phyloP scores from a whole-genome alignment of 2,329 filamentous ascomycete species.

The Knufia fluminis region DNA sequence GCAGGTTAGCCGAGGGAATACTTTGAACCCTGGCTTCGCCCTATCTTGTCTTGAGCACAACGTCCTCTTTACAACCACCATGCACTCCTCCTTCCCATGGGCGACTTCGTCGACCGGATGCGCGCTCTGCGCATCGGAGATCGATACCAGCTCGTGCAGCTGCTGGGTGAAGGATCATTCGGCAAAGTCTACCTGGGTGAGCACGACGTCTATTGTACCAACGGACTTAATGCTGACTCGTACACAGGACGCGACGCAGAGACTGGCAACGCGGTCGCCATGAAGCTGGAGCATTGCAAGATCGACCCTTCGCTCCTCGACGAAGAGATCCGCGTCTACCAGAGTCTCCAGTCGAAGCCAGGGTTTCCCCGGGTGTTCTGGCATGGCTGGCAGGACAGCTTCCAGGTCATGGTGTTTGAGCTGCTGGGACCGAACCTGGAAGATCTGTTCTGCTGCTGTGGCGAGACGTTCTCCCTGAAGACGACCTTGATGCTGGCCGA shows the following conservation, averaged over 20 bases:
- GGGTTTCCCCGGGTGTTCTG: slow-evolving; percentile 15
- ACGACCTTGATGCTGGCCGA: slow-evolving; percentile 26
- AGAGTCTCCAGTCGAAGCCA: slow-evolving; percentile 9
- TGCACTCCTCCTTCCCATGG: slow-evolving; percentile 1
- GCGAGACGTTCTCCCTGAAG: slow-evolving; percentile 25
- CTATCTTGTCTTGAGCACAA: background rate
- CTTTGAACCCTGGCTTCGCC: background rate
- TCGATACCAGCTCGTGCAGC: slow-evolving; percentile 4
- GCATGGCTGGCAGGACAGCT: slow-evolving; percentile 15
- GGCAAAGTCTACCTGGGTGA: slow-evolving; percentile 8
- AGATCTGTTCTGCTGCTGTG: slow-evolving; percentile 26
- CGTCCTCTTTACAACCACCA: background rate
- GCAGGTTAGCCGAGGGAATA: slow-evolving; percentile 2
- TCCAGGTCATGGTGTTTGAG: slow-evolving; percentile 18
- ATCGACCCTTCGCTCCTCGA: slow-evolving; percentile 17
- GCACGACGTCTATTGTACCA: background rate
- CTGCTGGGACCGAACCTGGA: slow-evolving; percentile 25
- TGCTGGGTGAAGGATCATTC: slow-evolving; percentile 7
- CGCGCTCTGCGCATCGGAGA: slow-evolving; percentile 6
- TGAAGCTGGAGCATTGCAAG: slow-evolving; percentile 20
- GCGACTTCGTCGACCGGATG: slow-evolving; percentile 6
- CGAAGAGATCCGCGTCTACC: slow-evolving; percentile 18
- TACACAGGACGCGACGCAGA: slow-evolving; percentile 14
- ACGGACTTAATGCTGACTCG: background rate
- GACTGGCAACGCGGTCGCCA: slow-evolving; percentile 20